Base-by-base conservation (phyloP, 1,284 basidiomycete species). In the Ustilago bromivora region DNA sequence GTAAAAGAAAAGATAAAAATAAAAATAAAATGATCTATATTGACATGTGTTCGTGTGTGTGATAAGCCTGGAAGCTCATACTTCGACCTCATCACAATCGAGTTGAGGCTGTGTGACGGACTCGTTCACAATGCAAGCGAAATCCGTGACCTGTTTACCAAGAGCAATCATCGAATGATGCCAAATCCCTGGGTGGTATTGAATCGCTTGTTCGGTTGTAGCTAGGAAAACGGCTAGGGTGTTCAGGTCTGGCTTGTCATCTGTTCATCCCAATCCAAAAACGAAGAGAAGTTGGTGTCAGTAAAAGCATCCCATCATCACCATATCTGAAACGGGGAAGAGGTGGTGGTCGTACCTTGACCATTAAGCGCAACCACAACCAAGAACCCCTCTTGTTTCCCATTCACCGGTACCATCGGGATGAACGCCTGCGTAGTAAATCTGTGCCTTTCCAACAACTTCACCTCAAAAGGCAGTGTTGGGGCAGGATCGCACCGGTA, bases 71-170 rank as follows among this genome's bases (percentile, higher is more conserved):
- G 46, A 4, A 28, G 38, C 32, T 43, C 55, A 73, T 3, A 78
- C 76, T 13, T 63, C 59, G n/a, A 78, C 73, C 61, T 79, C 72
- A 32, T 79, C 76, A 54, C 75, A 82, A 38, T 84, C 82, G 32
- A 84, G 66, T 17, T 63, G 41, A 2, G 82, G 78, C 35, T 77
- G 64, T 3, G 49, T 35, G 11, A 3, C 43, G 46, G 71, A 74
- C 52, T 84, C 83, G 63, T 81, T 72, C 46, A 85, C 83, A n/a
- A 83, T 70, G 66, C 81, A 82, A 11, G 81, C 82, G 66, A 84
- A 85, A 54, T 82, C 78, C 1, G 81, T 84, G 12, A 72, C 46
- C n/a, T 63, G 55, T 11, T 43, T 43, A 17, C 79, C 80, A 3
- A 83, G 57, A 15, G 81, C 78, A 34, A 82, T 72, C 81, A 84